Evolutionary conservation across 768 basidiomycete species (phyloP).

Genomic region (Hypsizygus marmoreus): DNA sequence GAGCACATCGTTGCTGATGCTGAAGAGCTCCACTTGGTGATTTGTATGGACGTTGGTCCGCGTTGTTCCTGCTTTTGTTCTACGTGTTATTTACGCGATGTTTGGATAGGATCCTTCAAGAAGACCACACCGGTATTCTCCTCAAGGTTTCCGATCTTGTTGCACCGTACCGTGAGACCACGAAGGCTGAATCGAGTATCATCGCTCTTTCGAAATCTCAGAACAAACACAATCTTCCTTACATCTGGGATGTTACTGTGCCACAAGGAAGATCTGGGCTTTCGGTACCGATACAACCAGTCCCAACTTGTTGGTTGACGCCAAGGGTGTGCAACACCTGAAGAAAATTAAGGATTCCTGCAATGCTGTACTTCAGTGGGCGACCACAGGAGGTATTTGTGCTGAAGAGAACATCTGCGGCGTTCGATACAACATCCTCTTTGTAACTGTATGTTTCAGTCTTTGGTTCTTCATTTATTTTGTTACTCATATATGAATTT

Average conservation of each 20-base stretch:
- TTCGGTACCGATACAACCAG: conserved; percentile 99
- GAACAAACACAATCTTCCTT: conserved; percentile 99
- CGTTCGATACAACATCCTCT: conserved; percentile 92
- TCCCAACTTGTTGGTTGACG: conserved; percentile 95
- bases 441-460: conserved; percentile 76
- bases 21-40: conserved; percentile 98
- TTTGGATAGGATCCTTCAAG: conserved; percentile 87
- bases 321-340: conserved; percentile 98
- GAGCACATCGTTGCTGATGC: conserved; percentile 99
- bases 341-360: conserved; percentile 99
- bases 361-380: conserved; percentile 99
- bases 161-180: conserved; percentile 97
- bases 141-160: conserved; percentile 98
- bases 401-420: conserved; percentile 99
- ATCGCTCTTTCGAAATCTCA: conserved; percentile 98
- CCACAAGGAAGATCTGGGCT: conserved; percentile 99
- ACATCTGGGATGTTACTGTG: conserved; percentile 98
- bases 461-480: neutral
- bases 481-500: conserved; percentile 6
- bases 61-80: neutral
- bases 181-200: conserved; percentile 93
- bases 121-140: conserved; percentile 99
- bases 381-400: conserved; percentile 96
- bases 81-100: neutral
- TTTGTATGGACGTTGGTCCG: conserved; percentile 86